Conservation (phyloP, 345 rosid species). For the Boechera divaricarpa region DNA sequence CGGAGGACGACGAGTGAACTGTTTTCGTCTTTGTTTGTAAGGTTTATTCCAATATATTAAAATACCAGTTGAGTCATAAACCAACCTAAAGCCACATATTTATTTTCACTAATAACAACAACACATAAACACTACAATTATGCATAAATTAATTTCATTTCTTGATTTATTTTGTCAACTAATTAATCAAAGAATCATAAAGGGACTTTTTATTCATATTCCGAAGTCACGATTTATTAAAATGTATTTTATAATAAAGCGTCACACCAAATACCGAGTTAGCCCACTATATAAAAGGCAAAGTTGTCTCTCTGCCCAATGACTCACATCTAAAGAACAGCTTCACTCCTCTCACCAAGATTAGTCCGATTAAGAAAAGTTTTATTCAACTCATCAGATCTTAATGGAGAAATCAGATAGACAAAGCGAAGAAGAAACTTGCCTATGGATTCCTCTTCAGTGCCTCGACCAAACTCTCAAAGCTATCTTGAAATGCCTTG, state of each 20-base stretch:
- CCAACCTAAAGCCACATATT: conserved; percentile 18
- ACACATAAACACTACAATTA: neutral
- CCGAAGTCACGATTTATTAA: neutral
- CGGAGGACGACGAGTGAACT: neutral
- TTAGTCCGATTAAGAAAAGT: neutral
- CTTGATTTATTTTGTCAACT: neutral
- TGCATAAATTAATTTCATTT: neutral
- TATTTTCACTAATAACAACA: conserved; percentile 4
- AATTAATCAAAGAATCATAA: neutral
- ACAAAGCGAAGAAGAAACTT: conserved; percentile 23
- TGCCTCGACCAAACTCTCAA: conserved; percentile 26
- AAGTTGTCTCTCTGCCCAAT: neutral
- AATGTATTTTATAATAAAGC: neutral
- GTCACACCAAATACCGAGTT: conserved; percentile 37
- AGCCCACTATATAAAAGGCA: conserved; percentile 33
- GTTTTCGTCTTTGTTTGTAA: neutral
- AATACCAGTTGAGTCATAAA: neutral
- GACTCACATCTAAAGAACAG: neutral
- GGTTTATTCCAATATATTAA: neutral
- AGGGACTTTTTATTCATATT: conserved; percentile 2
- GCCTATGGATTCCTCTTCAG: conserved; percentile 21
- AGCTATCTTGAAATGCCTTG: conserved; percentile 33
- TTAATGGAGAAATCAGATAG: conserved; percentile 30
- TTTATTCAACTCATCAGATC: neutral
- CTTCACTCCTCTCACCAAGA: conserved; percentile 28